These are phyloP conservation scores for Trichoderma erinaceum DNA, from an alignment of 495 filamentous ascomycete genomes.

Conservation along the genomic window DNA sequence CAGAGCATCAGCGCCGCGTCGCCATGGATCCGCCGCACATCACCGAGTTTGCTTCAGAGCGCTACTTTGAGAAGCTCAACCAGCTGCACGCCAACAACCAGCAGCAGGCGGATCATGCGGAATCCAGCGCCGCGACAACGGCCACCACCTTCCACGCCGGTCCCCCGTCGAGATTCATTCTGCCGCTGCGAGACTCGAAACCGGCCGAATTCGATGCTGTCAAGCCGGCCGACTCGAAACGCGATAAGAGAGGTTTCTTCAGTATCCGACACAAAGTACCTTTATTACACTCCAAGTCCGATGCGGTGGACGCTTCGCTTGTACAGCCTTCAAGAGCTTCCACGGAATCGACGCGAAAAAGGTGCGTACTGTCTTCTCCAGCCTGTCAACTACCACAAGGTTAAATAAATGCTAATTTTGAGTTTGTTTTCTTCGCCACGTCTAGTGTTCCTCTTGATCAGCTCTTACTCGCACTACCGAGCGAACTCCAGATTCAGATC, in stretches of 20 bases:
- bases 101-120: constrained; percentile 27
- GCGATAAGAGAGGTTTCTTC: constrained; percentile 30
- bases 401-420: background rate
- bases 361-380: constrained; percentile 9
- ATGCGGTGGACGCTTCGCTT: background rate
- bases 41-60: constrained; percentile 53
- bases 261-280: constrained; percentile 21
- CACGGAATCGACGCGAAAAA: constrained; percentile 20
- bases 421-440: background rate
- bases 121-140: constrained; percentile 23
- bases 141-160: constrained; percentile 13
- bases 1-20: constrained; percentile 20
- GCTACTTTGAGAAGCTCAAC: constrained; percentile 47
- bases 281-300: background rate
- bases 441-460: constrained; percentile 39
- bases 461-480: constrained; percentile 45
- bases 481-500: constrained; percentile 51
- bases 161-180: constrained; percentile 32
- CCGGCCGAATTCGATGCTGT: constrained; percentile 23
- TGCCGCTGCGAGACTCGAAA: constrained; percentile 35
- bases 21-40: constrained; percentile 50
- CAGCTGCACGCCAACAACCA: constrained; percentile 30
- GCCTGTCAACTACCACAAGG: background rate
- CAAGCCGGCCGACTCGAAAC: constrained; percentile 32
- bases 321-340: background rate